Evolutionary conservation across 495 filamentous ascomycete genomes (phyloP), one percentile per base, ranked within the genome.

Genomic region (Polyplosphaeria fusca): DNA sequence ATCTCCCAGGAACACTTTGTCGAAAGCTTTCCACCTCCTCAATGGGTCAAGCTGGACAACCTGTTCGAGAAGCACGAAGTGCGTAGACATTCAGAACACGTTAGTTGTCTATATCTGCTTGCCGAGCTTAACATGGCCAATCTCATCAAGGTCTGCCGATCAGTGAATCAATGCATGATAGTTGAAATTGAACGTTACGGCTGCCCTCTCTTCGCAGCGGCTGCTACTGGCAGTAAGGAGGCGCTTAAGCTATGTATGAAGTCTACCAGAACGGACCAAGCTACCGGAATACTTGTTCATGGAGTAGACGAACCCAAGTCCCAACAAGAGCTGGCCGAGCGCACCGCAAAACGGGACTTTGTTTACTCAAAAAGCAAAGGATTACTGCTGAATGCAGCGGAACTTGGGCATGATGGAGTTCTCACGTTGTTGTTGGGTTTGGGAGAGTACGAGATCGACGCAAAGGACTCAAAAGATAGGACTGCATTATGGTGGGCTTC

Each of bases 401-500:
- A 35, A n/a, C 30, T 35, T n/a, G 35, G 40, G 0, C n/a, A 47
- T 64, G 38, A 61, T 69, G 40, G 62, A 65, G 58, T 45, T 69
- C 30, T 35, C n/a, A 35, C 30, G 9, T n/a, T 9, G 14, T 48
- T 66, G 42, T 43, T 66, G n/a, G 55, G 61, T 41, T 44, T 35
- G 18, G 54, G 54, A 37, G 9, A n/a, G 18, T 40, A 40, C 20
- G 55, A 59, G 19, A 23, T 59, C 48, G 23, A 59, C n/a, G 7
- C 30, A 35, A 35, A 35, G 30, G 30, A 35, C 30, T 35, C 30
- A 9, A 35, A 9, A 59, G 56, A 23, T 35, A 55, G 54, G 54
- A 62, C 70, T 13, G 54, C 73, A 1, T 58, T 71, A 27, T 69
- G 20, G n/a, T 63, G 23, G 48, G 69, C 30, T 35, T 35, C 30